Evolutionary conservation across 768 basidiomycete species (phyloP).

Genomic region (Macrocybe gigantea): DNA sequence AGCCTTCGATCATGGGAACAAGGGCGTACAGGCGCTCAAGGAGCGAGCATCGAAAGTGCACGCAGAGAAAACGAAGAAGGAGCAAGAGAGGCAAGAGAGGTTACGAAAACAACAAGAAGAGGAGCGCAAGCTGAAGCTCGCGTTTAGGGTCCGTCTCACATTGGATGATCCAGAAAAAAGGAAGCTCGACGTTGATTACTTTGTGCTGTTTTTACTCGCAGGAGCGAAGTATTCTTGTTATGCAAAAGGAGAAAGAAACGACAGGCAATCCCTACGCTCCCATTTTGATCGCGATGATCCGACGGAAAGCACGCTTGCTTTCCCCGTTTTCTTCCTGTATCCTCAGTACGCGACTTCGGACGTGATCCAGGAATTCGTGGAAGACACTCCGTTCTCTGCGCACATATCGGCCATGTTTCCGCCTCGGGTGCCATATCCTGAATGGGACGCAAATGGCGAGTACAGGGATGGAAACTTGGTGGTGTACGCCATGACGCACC

Average conservation of each 20-base stretch:
- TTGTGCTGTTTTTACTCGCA: constrained; percentile 21
- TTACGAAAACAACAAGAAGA: constrained; percentile 45
- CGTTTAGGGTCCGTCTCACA: constrained; percentile 52
- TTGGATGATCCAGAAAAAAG: background rate
- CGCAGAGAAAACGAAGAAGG: constrained; percentile 44
- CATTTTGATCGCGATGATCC: constrained; percentile 65
- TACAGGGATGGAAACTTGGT: constrained; percentile 62
- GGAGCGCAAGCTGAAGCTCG: constrained; percentile 45
- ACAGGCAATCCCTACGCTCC: constrained; percentile 46
- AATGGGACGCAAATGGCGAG: constrained; percentile 72
- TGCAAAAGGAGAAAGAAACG: constrained; percentile 46
- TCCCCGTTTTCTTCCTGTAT: constrained; percentile 92
- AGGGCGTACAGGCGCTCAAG: constrained; percentile 42
- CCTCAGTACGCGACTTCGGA: constrained; percentile 89
- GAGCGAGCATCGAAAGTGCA: constrained; percentile 41
- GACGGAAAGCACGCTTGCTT: constrained; percentile 51
- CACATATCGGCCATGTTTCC: constrained; percentile 85
- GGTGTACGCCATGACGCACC: constrained; percentile 78
- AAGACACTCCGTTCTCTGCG: constrained; percentile 75
- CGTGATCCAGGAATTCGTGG: constrained; percentile 79
- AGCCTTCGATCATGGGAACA: constrained; percentile 50
- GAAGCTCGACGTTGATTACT: constrained; percentile 3
- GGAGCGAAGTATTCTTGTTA: constrained; percentile 67
- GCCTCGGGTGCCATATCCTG: constrained; percentile 51
- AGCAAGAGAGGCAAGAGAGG: constrained; percentile 43